A percentile compares a stretch with the other conserved stretches of the same genome.
Conservation (phyloP, 2,329 filamentous ascomycete genomes). For the Colletotrichum chlorophyti region DNA sequence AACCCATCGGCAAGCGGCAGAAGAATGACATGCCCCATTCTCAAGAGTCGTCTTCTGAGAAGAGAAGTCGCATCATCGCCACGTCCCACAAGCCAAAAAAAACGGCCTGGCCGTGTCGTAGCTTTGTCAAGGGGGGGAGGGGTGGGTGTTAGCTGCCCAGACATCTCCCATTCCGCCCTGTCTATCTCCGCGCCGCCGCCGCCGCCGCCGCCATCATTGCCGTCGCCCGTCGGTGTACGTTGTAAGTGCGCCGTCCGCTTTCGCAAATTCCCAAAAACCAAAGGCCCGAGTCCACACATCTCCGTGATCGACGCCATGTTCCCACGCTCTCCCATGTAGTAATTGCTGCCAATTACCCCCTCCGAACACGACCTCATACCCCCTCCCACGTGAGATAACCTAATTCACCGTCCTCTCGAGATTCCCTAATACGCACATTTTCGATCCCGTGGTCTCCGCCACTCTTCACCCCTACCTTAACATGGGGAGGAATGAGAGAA, state of each 20-base stretch:
- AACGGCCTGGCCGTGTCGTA: background rate
- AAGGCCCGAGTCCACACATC: too few species aligned
- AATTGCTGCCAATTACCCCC: too few species aligned
- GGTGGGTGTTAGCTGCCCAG: too few species aligned
- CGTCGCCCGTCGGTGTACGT: too few species aligned
- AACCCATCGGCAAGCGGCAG: slow-evolving; percentile 24
- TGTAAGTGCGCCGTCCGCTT: too few species aligned
- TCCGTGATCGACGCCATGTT: background rate
- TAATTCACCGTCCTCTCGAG: slow-evolving; percentile 1
- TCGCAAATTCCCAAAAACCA: too few species aligned
- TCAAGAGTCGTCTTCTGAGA: background rate
- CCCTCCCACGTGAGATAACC: slow-evolving; percentile 6
- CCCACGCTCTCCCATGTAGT: background rate
- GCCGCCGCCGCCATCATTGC: too few species aligned
- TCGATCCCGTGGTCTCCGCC: slow-evolving; percentile 18
- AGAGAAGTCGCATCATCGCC: background rate
- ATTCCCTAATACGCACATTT: background rate
- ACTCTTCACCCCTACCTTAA: too few species aligned
- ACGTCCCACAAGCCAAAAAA: background rate
- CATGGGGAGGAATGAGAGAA: background rate
- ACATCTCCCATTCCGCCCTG: too few species aligned
- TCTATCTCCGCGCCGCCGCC: too few species aligned
- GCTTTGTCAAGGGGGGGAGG: too few species aligned
- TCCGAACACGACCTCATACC: background rate
- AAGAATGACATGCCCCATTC: background rate